phyloP scores from a whole-genome alignment of 139 green algal genomes.

The Mesotaenium endlicherianum region DNA sequence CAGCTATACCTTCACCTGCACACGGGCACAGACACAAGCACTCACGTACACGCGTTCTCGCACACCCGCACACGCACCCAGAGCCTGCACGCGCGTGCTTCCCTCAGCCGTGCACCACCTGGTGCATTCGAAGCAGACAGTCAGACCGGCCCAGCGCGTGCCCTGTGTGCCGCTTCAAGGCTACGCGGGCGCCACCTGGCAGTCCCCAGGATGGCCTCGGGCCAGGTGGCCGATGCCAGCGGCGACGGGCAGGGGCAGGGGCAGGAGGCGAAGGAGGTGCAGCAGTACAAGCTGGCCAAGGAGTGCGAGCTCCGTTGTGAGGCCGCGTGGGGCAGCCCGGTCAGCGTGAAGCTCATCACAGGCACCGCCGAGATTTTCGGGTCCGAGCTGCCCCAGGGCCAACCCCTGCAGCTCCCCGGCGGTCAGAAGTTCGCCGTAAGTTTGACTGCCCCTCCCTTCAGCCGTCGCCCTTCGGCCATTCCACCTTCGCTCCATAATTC shows the following conservation, averaged over 20 bases:
- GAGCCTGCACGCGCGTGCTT: too few relatives aligned
- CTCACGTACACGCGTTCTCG: too few relatives aligned
- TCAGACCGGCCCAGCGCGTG: too few relatives aligned
- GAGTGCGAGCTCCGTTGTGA: conserved; percentile 34
- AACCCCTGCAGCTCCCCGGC: conserved; percentile 59
- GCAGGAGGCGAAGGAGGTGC: not conserved
- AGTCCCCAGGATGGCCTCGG: not conserved
- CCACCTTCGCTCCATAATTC: not conserved
- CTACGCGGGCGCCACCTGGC: too few relatives aligned
- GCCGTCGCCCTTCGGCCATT: too few relatives aligned
- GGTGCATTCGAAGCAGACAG: too few relatives aligned
- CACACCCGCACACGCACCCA: too few relatives aligned
- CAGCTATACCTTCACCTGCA: too few relatives aligned
- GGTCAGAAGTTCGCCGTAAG: conserved; percentile 75
- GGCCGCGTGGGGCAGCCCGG: conserved; percentile 18
- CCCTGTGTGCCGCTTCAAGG: too few relatives aligned
- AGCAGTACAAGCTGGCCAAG: conserved; percentile 23
- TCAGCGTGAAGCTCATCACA: conserved; percentile 23
- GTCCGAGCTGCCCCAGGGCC: conserved; percentile 67
- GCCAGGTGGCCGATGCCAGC: not conserved
- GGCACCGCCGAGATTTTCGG: conserved; percentile 77
- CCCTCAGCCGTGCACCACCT: too few relatives aligned
- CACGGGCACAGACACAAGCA: too few relatives aligned
- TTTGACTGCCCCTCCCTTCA: too few relatives aligned
- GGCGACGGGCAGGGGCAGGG: conserved; percentile 2